Conservation (phyloP, 345 rosid species). For the Brassica juncea region DNA sequence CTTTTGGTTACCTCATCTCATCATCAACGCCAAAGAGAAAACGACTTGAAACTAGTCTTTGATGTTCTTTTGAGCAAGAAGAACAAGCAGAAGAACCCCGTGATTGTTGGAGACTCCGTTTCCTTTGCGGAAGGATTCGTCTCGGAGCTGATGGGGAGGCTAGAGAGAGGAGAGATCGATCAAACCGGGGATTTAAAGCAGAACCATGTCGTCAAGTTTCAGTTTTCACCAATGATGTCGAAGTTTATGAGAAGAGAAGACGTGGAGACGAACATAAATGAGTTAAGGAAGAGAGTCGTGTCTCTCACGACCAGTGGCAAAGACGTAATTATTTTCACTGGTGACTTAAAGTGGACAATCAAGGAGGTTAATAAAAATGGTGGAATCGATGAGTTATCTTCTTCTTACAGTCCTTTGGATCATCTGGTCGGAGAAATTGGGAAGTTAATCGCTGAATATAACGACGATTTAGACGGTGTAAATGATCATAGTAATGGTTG, state of each 20-base stretch:
- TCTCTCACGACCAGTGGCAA: constrained; percentile 48
- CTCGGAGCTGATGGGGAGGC: constrained; percentile 53
- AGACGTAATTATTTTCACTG: constrained; percentile 65
- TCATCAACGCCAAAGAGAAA: constrained; percentile 47
- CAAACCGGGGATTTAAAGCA: constrained; percentile 47
- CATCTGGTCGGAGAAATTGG: constrained; percentile 69
- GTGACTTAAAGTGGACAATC: constrained; percentile 77
- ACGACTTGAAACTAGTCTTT: constrained; percentile 62
- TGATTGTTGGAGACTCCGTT: constrained; percentile 68
- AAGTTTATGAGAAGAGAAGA: constrained; percentile 74
- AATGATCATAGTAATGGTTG: constrained; percentile 41
- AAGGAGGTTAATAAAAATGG: too few species aligned
- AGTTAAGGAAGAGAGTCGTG: constrained; percentile 63
- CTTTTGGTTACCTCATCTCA: constrained; percentile 26
- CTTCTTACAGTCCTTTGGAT: constrained; percentile 55
- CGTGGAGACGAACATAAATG: constrained; percentile 56
- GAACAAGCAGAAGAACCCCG: constrained; percentile 63
- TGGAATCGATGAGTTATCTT: constrained; percentile 9
- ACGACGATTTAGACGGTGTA: constrained; percentile 20
- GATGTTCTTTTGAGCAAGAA: constrained; percentile 60
- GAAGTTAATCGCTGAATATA: constrained; percentile 46
- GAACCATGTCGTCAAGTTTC: constrained; percentile 62
- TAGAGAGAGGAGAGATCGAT: constrained; percentile 60
- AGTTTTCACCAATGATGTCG: constrained; percentile 62
- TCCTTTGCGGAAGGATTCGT: constrained; percentile 58